Base-by-base conservation (phyloP, 345 rosid genomes). In the Lumnitzera racemosa region DNA sequence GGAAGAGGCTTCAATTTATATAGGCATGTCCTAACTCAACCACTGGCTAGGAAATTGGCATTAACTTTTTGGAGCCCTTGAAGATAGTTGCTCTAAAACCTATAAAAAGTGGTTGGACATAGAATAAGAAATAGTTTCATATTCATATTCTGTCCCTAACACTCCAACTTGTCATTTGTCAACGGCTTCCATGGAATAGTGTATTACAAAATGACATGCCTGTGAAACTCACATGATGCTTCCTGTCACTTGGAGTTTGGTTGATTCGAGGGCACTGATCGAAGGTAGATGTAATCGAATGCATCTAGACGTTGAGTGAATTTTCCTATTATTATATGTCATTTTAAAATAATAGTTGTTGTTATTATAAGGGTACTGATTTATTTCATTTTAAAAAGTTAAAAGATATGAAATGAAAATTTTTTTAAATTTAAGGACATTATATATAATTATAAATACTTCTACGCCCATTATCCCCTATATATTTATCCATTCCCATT, bases 51-150 rank as follows among this genome's bases (percentile, higher is more conserved):
- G 60, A 57, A 56, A 41, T 15, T 9, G 36, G 15, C 41, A 17
- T 0, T 16, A 0, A 56, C 15, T 41, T 56, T 36, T 16, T 36
- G 59, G 48, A 24, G 25, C 59, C 25, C 48, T 56, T 23, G 11
- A 17, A 57, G 60, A 8, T 41, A 24, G 17, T 57, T 0, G 60
- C 49, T 57, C 46, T 48, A 57, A 43, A n/a, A 57, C 16, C 43
- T 36, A 36, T 36, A 11, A 57, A 46, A 43, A 36, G 60, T 57
- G n/a, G 60, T 57, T 57, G 60, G 25, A 12, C 16, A 57, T n/a
- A 36, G 23, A 41, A 41, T 36, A 57, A 57, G 16, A 16, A 13
- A 13, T 36, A 9, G 1, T 31, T 56, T 31, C 20, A 20, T 20
- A 16, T 24, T 29, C 31, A 29, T 24, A 29, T 56, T 56, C 48